Conservation (phyloP, 805 yeast species). For the Jamesozyma piceae region DNA sequence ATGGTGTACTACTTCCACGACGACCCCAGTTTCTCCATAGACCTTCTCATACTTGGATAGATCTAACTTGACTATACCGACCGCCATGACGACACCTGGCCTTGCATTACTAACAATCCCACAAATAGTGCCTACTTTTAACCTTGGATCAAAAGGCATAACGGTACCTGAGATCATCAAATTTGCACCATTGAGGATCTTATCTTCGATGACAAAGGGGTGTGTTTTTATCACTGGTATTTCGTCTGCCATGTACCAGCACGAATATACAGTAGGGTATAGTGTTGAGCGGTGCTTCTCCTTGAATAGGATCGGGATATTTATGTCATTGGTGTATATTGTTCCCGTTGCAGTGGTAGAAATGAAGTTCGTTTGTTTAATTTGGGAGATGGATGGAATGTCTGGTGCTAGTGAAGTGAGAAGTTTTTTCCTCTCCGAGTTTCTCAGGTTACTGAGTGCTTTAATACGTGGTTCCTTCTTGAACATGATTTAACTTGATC, state of each 20-base stretch:
- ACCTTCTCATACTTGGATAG: conserved; percentile 38
- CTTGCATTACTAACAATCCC: conserved; percentile 54
- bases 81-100: conserved; percentile 60
- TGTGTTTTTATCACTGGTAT: conserved; percentile 67
- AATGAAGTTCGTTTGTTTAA: conserved; percentile 60
- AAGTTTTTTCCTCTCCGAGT: conserved; percentile 57
- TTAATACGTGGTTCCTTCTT: conserved; percentile 43
- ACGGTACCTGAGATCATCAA: conserved; percentile 65
- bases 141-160: conserved; percentile 45
- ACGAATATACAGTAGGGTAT: conserved; percentile 63
- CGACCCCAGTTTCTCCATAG: conserved; percentile 65
- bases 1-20: conserved; percentile 62
- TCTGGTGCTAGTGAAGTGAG: conserved; percentile 41
- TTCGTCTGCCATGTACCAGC: conserved; percentile 44
- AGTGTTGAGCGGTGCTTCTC: conserved; percentile 41
- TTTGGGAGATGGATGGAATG: background rate
- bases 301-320: conserved; percentile 66
- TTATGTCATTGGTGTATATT: conserved; percentile 51
- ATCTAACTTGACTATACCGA: conserved; percentile 52
- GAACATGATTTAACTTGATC: conserved; percentile 20
- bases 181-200: conserved; percentile 68
- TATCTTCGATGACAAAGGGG: conserved; percentile 54
- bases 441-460: conserved; percentile 68
- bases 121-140: conserved; percentile 49
- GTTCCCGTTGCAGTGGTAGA: conserved; percentile 46